Base-by-base conservation (phyloP, 352 stramenopile species). In the Phytopythium litorale region DNA sequence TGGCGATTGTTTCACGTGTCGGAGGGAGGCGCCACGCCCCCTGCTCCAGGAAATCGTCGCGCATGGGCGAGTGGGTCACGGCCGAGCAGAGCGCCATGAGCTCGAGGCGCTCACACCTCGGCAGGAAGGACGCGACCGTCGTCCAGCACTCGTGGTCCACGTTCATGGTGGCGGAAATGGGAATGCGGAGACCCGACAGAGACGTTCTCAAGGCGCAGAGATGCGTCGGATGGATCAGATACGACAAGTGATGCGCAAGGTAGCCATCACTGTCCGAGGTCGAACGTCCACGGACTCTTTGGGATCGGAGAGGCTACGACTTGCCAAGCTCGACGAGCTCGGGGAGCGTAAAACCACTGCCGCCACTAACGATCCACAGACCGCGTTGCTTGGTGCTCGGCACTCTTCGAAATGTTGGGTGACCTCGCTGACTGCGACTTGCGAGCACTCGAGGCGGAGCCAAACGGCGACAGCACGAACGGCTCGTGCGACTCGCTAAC, bases 81-180 rank as follows among this genome's bases (percentile, higher is more conserved):
- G 56, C 30, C n/a, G n/a, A 25, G 56, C 43, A 32, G n/a, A 59
- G 54, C 54, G 7, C 35, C 54, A 59, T 33, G n/a, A 59, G 35
- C 21, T 5, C 23, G 4, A 5, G 4, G 37, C 54, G 54, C 18
- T 59, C 54, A 16, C 37, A 15, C 4, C 12, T 21, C 3, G 13
- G 37, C 11, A 59, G 7, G 37, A 59, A 59, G 11, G 7, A 15
- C 18, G 35, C 33, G 37, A 59, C 16, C 30, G 48, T 1, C 35
- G 15, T 23, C 54, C 54, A 59, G 54, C 54, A 59, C 54, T 59
- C 54, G 37, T 59, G 54, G 15, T 48, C 35, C 0, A 59, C 5
- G 21, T 59, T 13, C 33, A 58, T 56, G 32, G 11, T 23, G 12
- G 6, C 4, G 0, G 46, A 25, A 9, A 38, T 38, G 33, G 33